Percentiles rank a stretch among this genome's conserved stretches.
These are phyloP conservation scores for Xylariales sp. DNA, from an alignment of 2,329 filamentous ascomycete genomes.

Conservation along the genomic window DNA sequence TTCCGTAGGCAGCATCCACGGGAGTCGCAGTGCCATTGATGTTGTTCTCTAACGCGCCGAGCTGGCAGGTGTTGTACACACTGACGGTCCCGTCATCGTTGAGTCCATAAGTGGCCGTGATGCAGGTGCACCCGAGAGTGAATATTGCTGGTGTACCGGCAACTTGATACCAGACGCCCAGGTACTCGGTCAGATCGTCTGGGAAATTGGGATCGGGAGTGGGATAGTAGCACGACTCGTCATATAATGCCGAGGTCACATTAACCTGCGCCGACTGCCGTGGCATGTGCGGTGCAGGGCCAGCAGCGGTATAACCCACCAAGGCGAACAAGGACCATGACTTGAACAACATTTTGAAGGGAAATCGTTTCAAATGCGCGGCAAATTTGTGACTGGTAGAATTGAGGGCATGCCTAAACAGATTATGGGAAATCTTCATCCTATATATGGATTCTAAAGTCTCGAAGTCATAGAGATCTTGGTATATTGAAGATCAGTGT, in stretches of 20 bases:
- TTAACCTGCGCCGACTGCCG: neutral
- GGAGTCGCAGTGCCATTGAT: conserved; percentile 11
- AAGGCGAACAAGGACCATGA: too few relatives aligned
- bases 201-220: conserved; percentile 11
- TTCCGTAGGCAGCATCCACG: conserved; percentile 12
- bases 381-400: too few relatives aligned
- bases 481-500: too few relatives aligned
- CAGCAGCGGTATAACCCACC: too few relatives aligned
- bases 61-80: conserved; percentile 13
- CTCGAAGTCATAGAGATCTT: too few relatives aligned
- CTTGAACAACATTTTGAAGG: too few relatives aligned
- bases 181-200: conserved; percentile 10
- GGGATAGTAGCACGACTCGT: conserved; percentile 15
- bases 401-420: too few relatives aligned
- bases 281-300: too few relatives aligned
- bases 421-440: too few relatives aligned
- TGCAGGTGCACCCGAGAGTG: conserved; percentile 12
- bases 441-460: too few relatives aligned
- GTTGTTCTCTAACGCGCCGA: conserved; percentile 9
- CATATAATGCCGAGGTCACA: conserved; percentile 6
- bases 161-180: conserved; percentile 14
- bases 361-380: too few relatives aligned
- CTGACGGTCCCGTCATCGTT: conserved; percentile 12
- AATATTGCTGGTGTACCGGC: conserved; percentile 13
- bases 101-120: conserved; percentile 13